Percentiles rank a stretch among this genome's conserved stretches.
Evolutionary conservation across 495 filamentous ascomycete genomes (phyloP).

Genomic region (Neurospora pannonica): DNA sequence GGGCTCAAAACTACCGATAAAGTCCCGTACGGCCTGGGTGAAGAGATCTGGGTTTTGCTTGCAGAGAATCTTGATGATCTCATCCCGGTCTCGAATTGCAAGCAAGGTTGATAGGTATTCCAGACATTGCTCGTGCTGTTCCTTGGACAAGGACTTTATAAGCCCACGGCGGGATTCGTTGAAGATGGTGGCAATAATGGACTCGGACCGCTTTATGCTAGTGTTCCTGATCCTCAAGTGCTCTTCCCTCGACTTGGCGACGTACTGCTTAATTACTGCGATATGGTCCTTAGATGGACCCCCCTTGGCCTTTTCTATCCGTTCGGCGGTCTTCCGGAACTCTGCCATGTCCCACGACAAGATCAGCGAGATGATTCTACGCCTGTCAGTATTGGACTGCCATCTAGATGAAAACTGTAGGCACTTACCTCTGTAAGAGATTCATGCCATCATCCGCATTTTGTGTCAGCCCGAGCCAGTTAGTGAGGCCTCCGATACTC

Average conservation of each 20-base stretch:
- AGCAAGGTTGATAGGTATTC: conserved; percentile 51
- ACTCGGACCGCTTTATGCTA: conserved; percentile 27
- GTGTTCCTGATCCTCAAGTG: conserved; percentile 36
- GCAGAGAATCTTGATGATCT: conserved; percentile 48
- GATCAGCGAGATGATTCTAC: conserved; percentile 53
- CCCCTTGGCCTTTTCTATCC: conserved; percentile 42
- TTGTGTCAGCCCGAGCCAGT: conserved; percentile 54
- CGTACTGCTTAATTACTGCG: conserved; percentile 38
- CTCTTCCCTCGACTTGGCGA: conserved; percentile 32
- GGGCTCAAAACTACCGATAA: conserved; percentile 51
- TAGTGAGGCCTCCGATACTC: conserved; percentile 50
- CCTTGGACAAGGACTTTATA: conserved; percentile 29
- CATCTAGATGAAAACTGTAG: neutral
- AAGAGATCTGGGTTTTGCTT: conserved; percentile 49
- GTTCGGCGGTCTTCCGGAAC: conserved; percentile 42
- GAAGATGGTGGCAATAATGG: conserved; percentile 46
- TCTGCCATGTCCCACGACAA: conserved; percentile 52
- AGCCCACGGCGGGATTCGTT: conserved; percentile 18
- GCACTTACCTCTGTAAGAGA: conserved; percentile 48
- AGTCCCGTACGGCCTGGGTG: conserved; percentile 46
- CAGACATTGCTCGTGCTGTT: conserved; percentile 43
- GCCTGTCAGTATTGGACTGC: conserved; percentile 1
- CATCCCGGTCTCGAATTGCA: conserved; percentile 51
- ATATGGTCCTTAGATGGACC: conserved; percentile 39
- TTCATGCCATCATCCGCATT: conserved; percentile 60